phyloP scores from a whole-genome alignment of 2,329 filamentous ascomycete species.

The Phyllosticta citriasiana region DNA sequence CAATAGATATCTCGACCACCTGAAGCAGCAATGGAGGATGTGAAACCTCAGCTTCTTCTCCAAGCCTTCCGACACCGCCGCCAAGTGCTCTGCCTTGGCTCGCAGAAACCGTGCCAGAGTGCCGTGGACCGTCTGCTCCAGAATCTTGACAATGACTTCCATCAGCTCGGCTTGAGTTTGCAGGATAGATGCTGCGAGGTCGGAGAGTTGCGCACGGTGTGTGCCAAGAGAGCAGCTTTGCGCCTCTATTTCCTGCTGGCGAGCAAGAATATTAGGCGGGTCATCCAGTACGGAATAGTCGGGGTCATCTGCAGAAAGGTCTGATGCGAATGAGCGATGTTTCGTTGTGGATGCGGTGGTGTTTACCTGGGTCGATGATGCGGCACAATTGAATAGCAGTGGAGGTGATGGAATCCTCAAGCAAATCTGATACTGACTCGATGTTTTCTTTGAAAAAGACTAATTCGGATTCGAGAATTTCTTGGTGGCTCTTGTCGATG shows the following conservation, averaged over 20 bases:
- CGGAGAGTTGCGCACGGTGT: slow-evolving; percentile 24
- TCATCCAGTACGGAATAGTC: not conserved
- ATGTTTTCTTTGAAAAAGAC: slow-evolving; percentile 31
- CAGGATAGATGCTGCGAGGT: slow-evolving; percentile 25
- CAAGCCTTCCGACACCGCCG: slow-evolving; percentile 32
- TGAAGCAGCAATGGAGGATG: too few relatives aligned
- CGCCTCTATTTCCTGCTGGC: not conserved
- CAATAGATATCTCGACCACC: too few relatives aligned
- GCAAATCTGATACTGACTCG: slow-evolving; percentile 21
- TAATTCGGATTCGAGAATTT: slow-evolving; percentile 30
- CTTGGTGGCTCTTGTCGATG: slow-evolving; percentile 26
- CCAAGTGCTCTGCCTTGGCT: slow-evolving; percentile 34
- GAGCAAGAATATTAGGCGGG: not conserved
- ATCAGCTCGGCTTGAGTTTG: slow-evolving; percentile 27
- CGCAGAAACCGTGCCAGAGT: slow-evolving; percentile 31
- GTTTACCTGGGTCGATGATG: slow-evolving; percentile 19
- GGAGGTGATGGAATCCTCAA: slow-evolving; percentile 25
- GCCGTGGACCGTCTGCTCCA: slow-evolving; percentile 40
- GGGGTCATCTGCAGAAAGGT: not conserved
- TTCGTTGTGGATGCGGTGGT: not conserved
- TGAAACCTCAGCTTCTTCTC: slow-evolving; percentile 27
- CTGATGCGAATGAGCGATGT: slow-evolving; percentile 10
- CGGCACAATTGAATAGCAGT: slow-evolving; percentile 23
- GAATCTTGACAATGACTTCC: slow-evolving; percentile 29
- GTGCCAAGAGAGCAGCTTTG: slow-evolving; percentile 15